Base-by-base conservation (phyloP, 306 rosid genomes). In the Macrotyloma uniflorum region DNA sequence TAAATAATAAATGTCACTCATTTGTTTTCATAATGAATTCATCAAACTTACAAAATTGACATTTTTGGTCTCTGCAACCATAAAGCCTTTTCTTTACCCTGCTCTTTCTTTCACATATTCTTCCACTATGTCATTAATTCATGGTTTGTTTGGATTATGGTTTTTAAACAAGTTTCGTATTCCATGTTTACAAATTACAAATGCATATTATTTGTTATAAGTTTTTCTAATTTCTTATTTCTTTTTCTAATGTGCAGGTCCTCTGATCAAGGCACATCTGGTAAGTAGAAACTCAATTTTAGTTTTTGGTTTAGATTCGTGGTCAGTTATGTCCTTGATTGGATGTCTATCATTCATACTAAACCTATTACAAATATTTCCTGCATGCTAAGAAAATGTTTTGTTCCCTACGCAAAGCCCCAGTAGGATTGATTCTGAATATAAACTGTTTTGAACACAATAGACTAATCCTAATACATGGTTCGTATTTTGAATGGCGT, bases 221-320 rank as follows among this genome's bases (percentile, higher is more conserved):
- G 43, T 18, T 20, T 62, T 30, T 64, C 74, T 84, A 70, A 82
- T 42, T 81, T 81, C 47, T 18, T 24, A 20, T 82, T 68, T 78
- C 43, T 79, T 74, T 59, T 69, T 67, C 46, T 54, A 42, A 65
- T 75, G 67, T 75, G 84, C 59, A 85, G 89, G 80, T 85, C 94
- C 23, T 94, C 96, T 11, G 97, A 94, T 38, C 96, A 81, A 78
- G 89, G 93, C 64, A 42, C 92, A 84, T 89, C 89, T 76, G 96
- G 98, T 94, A 88, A 42, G 92, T 82, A 53, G 70, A 85, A 74
- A 70, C 82, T 80, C 67, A 33, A 53, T 18, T 74, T 24, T 74
- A 36, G 40, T 18, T 63, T 64, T 43, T 16, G 24, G 11, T 26
- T 28, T 64, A 70, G 9, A 73, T 54, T 79, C 13, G 76, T 19